Conservation (phyloP, 1,284 basidiomycete genomes). For the Ceratobasidium sp. region DNA sequence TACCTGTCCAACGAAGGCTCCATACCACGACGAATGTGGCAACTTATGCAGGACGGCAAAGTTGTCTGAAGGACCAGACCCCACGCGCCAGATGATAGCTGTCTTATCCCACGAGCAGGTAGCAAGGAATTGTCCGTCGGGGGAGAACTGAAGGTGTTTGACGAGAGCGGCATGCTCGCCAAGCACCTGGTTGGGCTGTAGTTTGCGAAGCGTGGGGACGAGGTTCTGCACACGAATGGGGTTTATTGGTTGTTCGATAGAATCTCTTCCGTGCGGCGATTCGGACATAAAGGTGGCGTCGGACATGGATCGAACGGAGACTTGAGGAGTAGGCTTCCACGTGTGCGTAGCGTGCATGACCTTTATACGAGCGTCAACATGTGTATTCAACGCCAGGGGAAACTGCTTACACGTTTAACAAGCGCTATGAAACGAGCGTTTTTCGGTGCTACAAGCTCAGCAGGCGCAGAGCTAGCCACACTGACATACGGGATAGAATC, state of each 20-base stretch:
- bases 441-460: neutral
- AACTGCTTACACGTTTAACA: conserved; percentile 14
- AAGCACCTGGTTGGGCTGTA: conserved; percentile 18
- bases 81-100: conserved; percentile 35
- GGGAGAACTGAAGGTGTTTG: conserved; percentile 43
- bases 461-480: neutral
- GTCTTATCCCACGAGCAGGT: conserved; percentile 41
- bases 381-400: no score
- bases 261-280: conserved; percentile 33
- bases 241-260: conserved; percentile 23
- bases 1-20: conserved; percentile 32
- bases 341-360: conserved; percentile 12
- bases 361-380: no score
- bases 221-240: conserved; percentile 19
- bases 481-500: neutral
- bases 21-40: conserved; percentile 9
- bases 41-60: conserved; percentile 20
- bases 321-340: conserved; percentile 6
- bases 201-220: conserved; percentile 30
- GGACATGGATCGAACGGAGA: conserved; percentile 40
- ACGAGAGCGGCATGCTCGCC: conserved; percentile 27
- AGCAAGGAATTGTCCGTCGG: conserved; percentile 38
- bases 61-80: conserved; percentile 6
- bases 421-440: conserved; percentile 6
- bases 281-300: conserved; percentile 15